Evolutionary conservation across 352 stramenopile species (phyloP), one percentile per base, ranked within the genome.

Genomic region (Pythium plurisporium): DNA sequence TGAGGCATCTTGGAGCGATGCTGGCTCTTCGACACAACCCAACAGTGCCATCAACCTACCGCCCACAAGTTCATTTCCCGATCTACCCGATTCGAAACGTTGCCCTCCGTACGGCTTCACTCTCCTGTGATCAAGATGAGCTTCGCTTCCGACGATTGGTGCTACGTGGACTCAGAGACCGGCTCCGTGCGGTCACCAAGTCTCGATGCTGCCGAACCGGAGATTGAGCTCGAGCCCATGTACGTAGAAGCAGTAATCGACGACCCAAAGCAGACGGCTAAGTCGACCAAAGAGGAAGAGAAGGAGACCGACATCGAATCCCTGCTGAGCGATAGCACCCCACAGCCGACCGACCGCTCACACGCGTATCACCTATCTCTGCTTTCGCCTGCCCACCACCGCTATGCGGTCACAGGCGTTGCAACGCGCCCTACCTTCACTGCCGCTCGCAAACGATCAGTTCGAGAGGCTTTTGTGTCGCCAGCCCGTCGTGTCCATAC

Each of bases 71-170:
- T 44, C 38, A 44, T 44, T 44, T 25, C 2, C n/a, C n/a, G 12
- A 44, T 44, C 38, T 44, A 9, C 38, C n/a, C 3, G 17, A 23
- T 14, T 2, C 38, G 38, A 20, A 9, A 44, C 7, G n/a, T n/a
- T n/a, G n/a, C n/a, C 19, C 7, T 20, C 4, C 38, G n/a, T 17
- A 15, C n/a, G 4, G 23, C 15, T 20, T 15, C 17, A 37, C 12
- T 15, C 6, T 42, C 14, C 17, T 23, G 9, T 20, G n/a, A 25
- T 19, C 3, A 48, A 15, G 11, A 76, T 69, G 62, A 36, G 34
- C 57, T 71, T 63, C 37, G 66, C 38, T 3, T 17, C 78, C 38
- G 76, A 89, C 45, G 79, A 84, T 25, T 89, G 78, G 78, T 83
- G 76, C 26, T 47, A 77, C 54, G 44, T 88, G 40, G 79, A 75